These are phyloP conservation scores for Mycosphaerella sp. DNA, from an alignment of 2,329 filamentous ascomycete species.

Conservation along the genomic window DNA sequence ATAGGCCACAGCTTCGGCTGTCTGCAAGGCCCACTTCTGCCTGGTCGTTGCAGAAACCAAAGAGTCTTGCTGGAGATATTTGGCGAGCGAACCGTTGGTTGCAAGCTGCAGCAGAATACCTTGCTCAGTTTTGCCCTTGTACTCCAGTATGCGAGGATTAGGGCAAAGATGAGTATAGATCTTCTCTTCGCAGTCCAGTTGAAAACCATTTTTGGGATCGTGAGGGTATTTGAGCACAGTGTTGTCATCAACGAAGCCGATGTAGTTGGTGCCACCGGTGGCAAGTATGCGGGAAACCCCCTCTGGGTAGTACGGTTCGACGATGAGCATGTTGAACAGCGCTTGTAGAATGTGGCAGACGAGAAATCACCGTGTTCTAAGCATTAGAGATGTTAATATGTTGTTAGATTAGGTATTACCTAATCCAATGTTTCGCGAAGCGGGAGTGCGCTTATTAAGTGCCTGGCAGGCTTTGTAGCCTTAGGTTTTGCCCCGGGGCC, in stretches of 20 bases:
- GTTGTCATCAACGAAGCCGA: neutral
- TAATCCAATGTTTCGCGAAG: no score
- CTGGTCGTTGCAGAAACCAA: neutral
- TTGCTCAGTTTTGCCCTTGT: neutral
- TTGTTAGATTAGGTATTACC: no score
- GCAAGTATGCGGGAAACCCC: conserved; percentile 1
- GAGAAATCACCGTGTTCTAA: no score
- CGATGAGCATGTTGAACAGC: neutral
- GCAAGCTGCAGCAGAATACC: neutral
- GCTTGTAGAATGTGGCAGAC: neutral
- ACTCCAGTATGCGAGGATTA: neutral
- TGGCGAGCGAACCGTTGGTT: neutral
- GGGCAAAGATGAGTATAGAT: neutral
- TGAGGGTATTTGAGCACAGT: conserved; percentile 6
- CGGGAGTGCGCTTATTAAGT: no score
- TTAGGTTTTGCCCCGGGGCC: no score
- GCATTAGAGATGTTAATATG: no score
- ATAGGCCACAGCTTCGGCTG: neutral
- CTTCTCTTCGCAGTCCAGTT: neutral
- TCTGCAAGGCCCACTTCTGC: neutral
- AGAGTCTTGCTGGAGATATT: neutral
- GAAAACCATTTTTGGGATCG: neutral
- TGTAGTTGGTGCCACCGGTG: neutral
- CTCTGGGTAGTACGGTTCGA: neutral
- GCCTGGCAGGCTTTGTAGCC: no score